These are phyloP conservation scores for Mallotus japonicus DNA, from an alignment of 441 rosid species.

Conservation along the genomic window DNA sequence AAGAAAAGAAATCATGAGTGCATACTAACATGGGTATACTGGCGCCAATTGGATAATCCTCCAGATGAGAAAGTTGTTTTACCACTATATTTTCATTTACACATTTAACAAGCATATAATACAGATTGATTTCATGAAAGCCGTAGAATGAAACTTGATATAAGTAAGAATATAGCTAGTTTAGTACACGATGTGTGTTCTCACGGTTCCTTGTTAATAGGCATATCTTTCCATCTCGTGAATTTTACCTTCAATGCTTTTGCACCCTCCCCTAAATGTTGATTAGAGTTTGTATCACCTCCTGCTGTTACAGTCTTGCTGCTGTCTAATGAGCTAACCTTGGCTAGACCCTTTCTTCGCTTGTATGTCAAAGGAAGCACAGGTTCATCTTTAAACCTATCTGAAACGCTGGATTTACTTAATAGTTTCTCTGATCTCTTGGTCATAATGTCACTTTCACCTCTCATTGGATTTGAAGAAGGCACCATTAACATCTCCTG, in stretches of 20 bases:
- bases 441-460: constrained; percentile 24
- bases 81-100: constrained; percentile 31
- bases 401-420: constrained; percentile 29
- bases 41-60: background rate
- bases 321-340: constrained; percentile 30
- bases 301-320: constrained; percentile 28
- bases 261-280: constrained; percentile 24
- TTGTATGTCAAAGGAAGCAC: constrained; percentile 54
- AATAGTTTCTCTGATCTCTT: constrained; percentile 27
- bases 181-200: background rate
- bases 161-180: constrained; percentile 19
- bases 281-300: constrained; percentile 27
- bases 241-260: constrained; percentile 32
- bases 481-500: constrained; percentile 28
- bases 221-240: constrained; percentile 28
- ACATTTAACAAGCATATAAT: constrained; percentile 22
- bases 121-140: constrained; percentile 18
- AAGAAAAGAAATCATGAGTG: background rate
- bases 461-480: constrained; percentile 30
- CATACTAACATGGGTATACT: background rate
- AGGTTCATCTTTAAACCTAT: constrained; percentile 32
- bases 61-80: constrained; percentile 11
- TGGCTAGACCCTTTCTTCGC: constrained; percentile 50
- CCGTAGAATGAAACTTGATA: background rate
- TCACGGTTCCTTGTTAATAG: constrained; percentile 27